These are phyloP conservation scores for Fusarium sororula DNA, from an alignment of 2,329 filamentous ascomycete species.

Conservation along the genomic window DNA sequence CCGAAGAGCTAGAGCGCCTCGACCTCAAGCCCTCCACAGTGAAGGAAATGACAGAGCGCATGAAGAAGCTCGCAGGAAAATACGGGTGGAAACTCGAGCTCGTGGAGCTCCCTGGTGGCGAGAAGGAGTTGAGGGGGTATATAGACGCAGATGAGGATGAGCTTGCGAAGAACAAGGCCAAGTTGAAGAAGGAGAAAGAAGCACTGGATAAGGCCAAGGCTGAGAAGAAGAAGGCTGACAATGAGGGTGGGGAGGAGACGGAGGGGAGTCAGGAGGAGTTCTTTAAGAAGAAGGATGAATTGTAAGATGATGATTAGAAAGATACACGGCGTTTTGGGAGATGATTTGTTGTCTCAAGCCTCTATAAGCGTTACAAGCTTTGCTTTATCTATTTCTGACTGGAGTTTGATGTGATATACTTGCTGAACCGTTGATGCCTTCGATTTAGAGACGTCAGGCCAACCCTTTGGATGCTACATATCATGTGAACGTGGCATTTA, in stretches of 20 bases:
- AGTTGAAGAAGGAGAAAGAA: conserved; percentile 28
- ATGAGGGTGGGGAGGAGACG: conserved; percentile 27
- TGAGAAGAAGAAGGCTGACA: conserved; percentile 46
- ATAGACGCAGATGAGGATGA: conserved; percentile 66
- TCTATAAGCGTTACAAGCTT: not conserved
- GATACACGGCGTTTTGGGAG: conserved; percentile 21
- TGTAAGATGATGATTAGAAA: conserved; percentile 53
- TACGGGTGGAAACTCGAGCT: conserved; percentile 84
- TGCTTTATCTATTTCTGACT: not conserved
- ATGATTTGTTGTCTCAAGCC: not conserved
- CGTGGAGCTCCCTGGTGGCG: conserved; percentile 70
- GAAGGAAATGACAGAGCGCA: conserved; percentile 72
- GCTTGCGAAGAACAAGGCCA: conserved; percentile 31
- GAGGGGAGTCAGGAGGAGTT: conserved; percentile 26
- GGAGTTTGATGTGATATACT: not conserved
- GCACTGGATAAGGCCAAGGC: conserved; percentile 2
- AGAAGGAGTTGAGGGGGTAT: conserved; percentile 73
- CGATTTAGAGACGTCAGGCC: not conserved
- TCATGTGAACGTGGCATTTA: too few species aligned
- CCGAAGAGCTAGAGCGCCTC: conserved; percentile 73
- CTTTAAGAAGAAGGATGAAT: conserved; percentile 26
- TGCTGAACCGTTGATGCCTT: not conserved
- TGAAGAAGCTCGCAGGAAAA: conserved; percentile 74
- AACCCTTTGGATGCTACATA: not conserved
- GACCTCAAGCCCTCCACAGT: conserved; percentile 73